Percentiles rank a stretch among this genome's conserved stretches.
These are phyloP conservation scores for Suillus americanus DNA, from an alignment of 768 basidiomycete species.

Conservation along the genomic window DNA sequence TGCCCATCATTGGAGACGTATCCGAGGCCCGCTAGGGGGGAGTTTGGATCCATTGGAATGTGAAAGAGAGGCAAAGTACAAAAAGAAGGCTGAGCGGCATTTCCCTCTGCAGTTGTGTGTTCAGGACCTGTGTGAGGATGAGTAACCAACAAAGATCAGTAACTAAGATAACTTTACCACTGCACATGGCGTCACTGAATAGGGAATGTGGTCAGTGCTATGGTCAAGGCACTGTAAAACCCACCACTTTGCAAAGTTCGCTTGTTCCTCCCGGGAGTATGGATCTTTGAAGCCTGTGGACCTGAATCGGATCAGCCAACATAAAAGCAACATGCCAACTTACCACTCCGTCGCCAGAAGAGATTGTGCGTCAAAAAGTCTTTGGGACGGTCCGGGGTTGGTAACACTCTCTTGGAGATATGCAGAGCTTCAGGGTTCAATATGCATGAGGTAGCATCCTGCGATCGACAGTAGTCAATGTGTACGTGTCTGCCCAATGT, in stretches of 20 bases:
- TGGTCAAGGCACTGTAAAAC: constrained; percentile 10
- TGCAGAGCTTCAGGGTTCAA: constrained; percentile 46
- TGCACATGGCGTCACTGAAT: constrained; percentile 50
- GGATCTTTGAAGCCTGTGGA: constrained; percentile 60
- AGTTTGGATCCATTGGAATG: constrained; percentile 28
- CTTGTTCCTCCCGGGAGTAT: constrained; percentile 55
- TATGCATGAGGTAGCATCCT: constrained; percentile 35
- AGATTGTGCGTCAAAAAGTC: constrained; percentile 55
- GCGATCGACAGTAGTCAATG: constrained; percentile 53
- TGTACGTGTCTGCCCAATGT: constrained; percentile 58
- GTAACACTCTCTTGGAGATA: constrained; percentile 39
- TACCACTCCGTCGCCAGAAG: constrained; percentile 59
- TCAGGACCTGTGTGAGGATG: constrained; percentile 41
- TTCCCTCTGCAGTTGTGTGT: constrained; percentile 39
- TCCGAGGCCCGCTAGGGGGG: constrained; percentile 31
- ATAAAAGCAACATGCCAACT: constrained; percentile 1
- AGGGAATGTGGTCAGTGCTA: not conserved
- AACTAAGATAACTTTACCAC: constrained; percentile 30
- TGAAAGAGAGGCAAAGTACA: constrained; percentile 59
- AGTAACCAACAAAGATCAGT: not conserved
- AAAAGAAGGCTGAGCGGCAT: constrained; percentile 48
- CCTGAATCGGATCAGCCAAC: not conserved
- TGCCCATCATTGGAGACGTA: constrained; percentile 61
- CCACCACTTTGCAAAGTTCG: constrained; percentile 54
- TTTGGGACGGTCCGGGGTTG: constrained; percentile 47